Conservation (phyloP, 371 early-diverging fungal genomes). For the Astathelohania contejeani region DNA sequence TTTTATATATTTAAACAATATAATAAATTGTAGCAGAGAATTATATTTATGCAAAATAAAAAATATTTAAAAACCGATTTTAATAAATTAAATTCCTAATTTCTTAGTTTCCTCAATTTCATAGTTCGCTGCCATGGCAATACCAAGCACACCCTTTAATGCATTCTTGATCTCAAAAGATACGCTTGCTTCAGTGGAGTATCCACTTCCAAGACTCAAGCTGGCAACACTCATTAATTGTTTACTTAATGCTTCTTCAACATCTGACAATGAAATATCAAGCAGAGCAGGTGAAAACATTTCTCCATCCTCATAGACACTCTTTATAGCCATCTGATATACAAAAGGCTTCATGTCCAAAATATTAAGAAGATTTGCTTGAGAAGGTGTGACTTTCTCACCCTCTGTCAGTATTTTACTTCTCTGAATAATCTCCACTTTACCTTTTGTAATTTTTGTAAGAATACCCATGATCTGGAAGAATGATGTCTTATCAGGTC, state of each 20-base stretch:
- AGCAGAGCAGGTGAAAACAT: slow-evolving; percentile 71
- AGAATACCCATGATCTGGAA: slow-evolving; percentile 99
- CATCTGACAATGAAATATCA: slow-evolving; percentile 70
- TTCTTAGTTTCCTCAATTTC: slow-evolving; percentile 11
- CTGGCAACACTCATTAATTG: slow-evolving; percentile 72
- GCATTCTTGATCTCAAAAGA: slow-evolving; percentile 59
- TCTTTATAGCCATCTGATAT: slow-evolving; percentile 80
- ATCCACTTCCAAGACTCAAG: slow-evolving; percentile 74
- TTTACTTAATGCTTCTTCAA: slow-evolving; percentile 61
- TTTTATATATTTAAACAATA: no score
- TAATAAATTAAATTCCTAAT: no score
- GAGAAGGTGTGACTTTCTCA: slow-evolving; percentile 87
- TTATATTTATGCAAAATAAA: no score
- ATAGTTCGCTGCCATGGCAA: slow-evolving; percentile 74
- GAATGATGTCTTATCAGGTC: slow-evolving; percentile 98
- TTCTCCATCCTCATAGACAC: slow-evolving; percentile 80
- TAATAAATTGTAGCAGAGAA: no score
- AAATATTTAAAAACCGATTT: no score
- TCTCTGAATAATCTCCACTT: slow-evolving; percentile 93
- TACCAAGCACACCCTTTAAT: slow-evolving; percentile 49
- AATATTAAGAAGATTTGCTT: slow-evolving; percentile 92
- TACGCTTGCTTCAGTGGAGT: slow-evolving; percentile 81
- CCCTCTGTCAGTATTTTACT: slow-evolving; percentile 74
- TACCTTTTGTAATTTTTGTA: slow-evolving; percentile 99
- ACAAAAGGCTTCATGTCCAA: slow-evolving; percentile 98